Evolutionary conservation across 2,329 filamentous ascomycete genomes (phyloP).

Genomic region (Pleurostoma richardsiae): DNA sequence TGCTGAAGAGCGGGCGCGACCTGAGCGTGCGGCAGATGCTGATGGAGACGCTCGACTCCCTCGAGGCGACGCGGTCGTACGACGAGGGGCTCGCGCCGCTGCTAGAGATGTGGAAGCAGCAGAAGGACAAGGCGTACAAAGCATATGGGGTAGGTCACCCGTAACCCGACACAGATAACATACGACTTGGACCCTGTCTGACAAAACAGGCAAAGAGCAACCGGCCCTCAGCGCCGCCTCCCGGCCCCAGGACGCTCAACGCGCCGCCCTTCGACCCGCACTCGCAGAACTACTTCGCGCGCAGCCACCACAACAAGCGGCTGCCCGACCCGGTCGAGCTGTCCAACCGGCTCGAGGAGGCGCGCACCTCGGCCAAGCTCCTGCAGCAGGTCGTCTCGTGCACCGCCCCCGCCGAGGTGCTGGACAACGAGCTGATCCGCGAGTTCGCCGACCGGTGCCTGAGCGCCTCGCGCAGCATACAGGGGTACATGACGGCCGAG

Average conservation of each 20-base stretch:
- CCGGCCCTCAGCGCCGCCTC: conserved; percentile 9
- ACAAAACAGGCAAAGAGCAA: neutral
- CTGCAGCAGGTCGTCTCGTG: conserved; percentile 89
- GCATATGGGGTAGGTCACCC: conserved; percentile 34
- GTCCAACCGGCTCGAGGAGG: conserved; percentile 80
- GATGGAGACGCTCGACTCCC: conserved; percentile 76
- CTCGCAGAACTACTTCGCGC: conserved; percentile 54
- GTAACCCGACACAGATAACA: too few species aligned
- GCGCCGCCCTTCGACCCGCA: conserved; percentile 36
- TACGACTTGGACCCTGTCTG: too few species aligned
- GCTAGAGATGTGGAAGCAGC: conserved; percentile 83
- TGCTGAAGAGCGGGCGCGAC: conserved; percentile 68
- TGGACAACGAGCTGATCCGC: conserved; percentile 80
- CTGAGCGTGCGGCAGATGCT: conserved; percentile 78
- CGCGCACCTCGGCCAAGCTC: conserved; percentile 82
- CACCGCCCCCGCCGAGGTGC: conserved; percentile 70
- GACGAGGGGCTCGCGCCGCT: conserved; percentile 71
- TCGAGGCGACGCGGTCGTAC: conserved; percentile 65
- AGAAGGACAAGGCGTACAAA: conserved; percentile 64
- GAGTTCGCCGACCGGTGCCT: conserved; percentile 89
- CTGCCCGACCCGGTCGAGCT: conserved; percentile 72
- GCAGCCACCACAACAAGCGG: conserved; percentile 39
- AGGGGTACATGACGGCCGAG: conserved; percentile 76
- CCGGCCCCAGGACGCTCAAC: conserved; percentile 32
- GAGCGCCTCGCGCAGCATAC: conserved; percentile 73